These are phyloP conservation scores for Waltergamsia citrina DNA, from an alignment of 2,329 filamentous ascomycete species.

Conservation along the genomic window DNA sequence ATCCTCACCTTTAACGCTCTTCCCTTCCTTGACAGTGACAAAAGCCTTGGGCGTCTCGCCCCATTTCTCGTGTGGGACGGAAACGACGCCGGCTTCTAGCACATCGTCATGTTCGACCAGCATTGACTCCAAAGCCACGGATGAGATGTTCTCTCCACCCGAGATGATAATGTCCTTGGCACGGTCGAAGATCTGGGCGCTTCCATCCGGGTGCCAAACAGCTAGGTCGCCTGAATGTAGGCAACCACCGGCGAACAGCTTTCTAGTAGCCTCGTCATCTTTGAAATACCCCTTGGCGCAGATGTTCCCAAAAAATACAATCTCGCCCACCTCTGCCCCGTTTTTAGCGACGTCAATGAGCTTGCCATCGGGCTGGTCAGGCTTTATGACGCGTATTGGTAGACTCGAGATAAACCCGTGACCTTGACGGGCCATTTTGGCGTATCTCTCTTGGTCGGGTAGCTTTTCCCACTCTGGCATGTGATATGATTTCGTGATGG, in stretches of 20 bases:
- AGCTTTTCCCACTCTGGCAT: conserved; percentile 78
- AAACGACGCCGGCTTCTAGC: conserved; percentile 85
- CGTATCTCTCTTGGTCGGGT: conserved; percentile 67
- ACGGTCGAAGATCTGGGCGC: conserved; percentile 84
- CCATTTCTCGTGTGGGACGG: conserved; percentile 82
- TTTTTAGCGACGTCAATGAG: conserved; percentile 36
- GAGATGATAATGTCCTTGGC: conserved; percentile 98
- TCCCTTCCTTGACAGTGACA: conserved; percentile 68
- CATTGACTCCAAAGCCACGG: conserved; percentile 84
- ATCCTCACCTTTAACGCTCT: conserved; percentile 37
- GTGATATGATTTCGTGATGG: conserved; percentile 88
- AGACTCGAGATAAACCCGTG: conserved; percentile 82
- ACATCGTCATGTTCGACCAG: conserved; percentile 81
- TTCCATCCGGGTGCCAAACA: conserved; percentile 85
- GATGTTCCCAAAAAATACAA: conserved; percentile 85
- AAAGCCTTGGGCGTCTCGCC: conserved; percentile 95
- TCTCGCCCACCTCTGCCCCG: conserved; percentile 41
- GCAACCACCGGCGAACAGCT: conserved; percentile 79
- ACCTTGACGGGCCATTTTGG: conserved; percentile 86
- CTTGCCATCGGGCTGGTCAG: conserved; percentile 56
- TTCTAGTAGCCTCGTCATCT: conserved; percentile 73
- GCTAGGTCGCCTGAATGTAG: conserved; percentile 87
- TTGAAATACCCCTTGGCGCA: conserved; percentile 90
- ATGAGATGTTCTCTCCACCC: conserved; percentile 94
- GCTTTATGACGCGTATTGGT: conserved; percentile 73